A percentile compares a stretch with the other conserved stretches of the same genome.
These are phyloP conservation scores for Skeletonema menzelii DNA, from an alignment of 108 stramenopile species.

Conservation along the genomic window DNA sequence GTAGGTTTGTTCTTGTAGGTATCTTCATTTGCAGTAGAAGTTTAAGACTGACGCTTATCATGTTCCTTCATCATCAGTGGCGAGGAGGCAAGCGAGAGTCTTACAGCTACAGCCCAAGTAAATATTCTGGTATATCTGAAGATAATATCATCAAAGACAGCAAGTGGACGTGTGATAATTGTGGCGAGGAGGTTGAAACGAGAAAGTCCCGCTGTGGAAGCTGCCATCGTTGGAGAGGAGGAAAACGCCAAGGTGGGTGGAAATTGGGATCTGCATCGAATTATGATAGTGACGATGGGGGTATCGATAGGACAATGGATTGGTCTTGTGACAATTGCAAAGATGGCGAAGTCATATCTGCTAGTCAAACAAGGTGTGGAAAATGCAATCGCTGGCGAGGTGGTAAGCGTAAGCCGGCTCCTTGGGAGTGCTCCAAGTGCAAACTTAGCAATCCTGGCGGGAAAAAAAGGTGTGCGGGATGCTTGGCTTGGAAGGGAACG, in stretches of 20 bases:
- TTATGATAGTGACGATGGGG: constrained; percentile 16
- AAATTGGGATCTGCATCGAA: constrained; percentile 1
- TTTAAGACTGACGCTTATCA: not conserved
- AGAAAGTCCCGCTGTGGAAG: constrained; percentile 25
- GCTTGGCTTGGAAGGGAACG: constrained; percentile 27
- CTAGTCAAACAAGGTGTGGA: constrained; percentile 19
- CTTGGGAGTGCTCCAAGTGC: constrained; percentile 31
- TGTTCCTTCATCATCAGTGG: constrained; percentile 1
- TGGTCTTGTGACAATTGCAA: constrained; percentile 19
- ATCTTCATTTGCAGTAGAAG: not conserved
- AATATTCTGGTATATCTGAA: not conserved
- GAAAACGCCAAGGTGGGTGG: constrained; percentile 19
- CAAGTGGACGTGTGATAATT: constrained; percentile 21
- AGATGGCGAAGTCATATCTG: constrained; percentile 9
- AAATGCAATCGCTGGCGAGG: constrained; percentile 36
- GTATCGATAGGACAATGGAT: constrained; percentile 17
- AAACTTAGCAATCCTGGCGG: constrained; percentile 14
- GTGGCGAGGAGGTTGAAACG: constrained; percentile 10
- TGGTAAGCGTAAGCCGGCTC: constrained; percentile 12
- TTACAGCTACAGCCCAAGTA: not conserved
- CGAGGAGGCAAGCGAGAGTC: constrained; percentile 16
- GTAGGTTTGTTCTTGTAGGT: not conserved
- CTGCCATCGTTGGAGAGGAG: constrained; percentile 34
- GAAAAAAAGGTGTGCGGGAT: constrained; percentile 28
- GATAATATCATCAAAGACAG: not conserved